Evolutionary conservation across 1,284 basidiomycete species (phyloP).

Genomic region (Boletellus deceptivus): DNA sequence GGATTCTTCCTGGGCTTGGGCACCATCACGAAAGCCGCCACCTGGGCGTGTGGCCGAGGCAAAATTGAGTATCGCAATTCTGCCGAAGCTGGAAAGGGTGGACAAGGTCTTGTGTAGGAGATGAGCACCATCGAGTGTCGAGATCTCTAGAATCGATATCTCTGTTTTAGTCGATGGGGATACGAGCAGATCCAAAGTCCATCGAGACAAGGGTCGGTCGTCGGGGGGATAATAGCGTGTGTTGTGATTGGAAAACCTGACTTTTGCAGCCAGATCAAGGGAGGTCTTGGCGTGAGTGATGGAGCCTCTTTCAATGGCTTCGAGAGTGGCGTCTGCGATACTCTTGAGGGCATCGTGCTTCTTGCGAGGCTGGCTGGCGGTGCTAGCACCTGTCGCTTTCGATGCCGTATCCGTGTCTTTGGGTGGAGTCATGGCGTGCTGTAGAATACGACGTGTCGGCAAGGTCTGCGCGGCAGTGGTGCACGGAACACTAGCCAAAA

Average conservation of each 20-base stretch:
- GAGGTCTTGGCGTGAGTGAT: constrained; percentile 20
- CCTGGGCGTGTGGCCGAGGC: constrained; percentile 68
- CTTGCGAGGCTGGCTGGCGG: neutral
- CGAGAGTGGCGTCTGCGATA: constrained; percentile 33
- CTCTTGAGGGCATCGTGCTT: constrained; percentile 23
- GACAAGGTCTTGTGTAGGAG: constrained; percentile 23
- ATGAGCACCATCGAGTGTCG: constrained; percentile 52
- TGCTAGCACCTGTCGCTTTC: neutral
- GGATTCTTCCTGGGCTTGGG: constrained; percentile 71
- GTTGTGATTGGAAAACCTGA: constrained; percentile 36
- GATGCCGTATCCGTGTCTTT: constrained; percentile 2
- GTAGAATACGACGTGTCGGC: neutral
- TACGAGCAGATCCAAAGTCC: constrained; percentile 28
- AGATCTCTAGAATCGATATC: constrained; percentile 48
- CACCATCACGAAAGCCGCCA: constrained; percentile 64
- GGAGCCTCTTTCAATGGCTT: constrained; percentile 29
- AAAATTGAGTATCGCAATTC: constrained; percentile 64
- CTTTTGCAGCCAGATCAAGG: constrained; percentile 34
- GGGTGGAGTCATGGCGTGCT: neutral
- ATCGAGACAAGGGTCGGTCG: constrained; percentile 35
- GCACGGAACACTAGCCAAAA: too few relatives aligned
- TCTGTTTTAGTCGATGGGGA: constrained; percentile 23
- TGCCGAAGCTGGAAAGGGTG: constrained; percentile 23
- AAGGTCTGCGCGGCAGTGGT: neutral
- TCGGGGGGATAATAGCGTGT: constrained; percentile 45